Conservation (phyloP, 2,329 filamentous ascomycete genomes). For the Blumeria graminis region DNA sequence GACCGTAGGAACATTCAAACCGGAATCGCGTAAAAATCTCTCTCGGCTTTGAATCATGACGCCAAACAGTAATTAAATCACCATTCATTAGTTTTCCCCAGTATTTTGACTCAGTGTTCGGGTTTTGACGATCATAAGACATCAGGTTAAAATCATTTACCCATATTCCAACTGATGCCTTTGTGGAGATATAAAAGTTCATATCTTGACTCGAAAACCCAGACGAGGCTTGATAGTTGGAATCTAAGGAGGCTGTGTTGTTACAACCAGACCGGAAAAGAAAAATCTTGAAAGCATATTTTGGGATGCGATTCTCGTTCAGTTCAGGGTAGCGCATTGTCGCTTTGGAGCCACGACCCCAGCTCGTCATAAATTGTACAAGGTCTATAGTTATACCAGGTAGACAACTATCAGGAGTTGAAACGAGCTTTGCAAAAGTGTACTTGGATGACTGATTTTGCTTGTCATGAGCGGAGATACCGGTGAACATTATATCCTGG, state of each 20-base stretch:
- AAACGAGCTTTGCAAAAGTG: conserved; percentile 40
- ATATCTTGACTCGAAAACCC: conserved; percentile 15
- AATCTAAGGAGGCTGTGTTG: conserved; percentile 14
- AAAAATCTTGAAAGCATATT: conserved; percentile 55
- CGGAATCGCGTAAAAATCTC: conserved; percentile 7
- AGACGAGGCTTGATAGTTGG: conserved; percentile 19
- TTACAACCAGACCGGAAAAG: conserved; percentile 50
- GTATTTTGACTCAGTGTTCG: conserved; percentile 23
- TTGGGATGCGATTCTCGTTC: conserved; percentile 50
- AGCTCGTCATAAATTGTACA: conserved; percentile 43
- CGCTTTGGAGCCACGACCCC: conserved; percentile 49
- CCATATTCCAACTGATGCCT: conserved; percentile 48
- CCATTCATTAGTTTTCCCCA: conserved; percentile 54
- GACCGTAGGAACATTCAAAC: conserved; percentile 14
- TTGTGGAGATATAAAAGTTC: conserved; percentile 54
- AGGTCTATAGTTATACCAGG: conserved; percentile 38
- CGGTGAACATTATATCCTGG: too few relatives aligned
- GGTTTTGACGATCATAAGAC: conserved; percentile 29
- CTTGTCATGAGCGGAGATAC: conserved; percentile 1
- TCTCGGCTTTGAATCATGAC: conserved; percentile 17
- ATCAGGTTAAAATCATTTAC: conserved; percentile 49
- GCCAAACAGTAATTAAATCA: conserved; percentile 53
- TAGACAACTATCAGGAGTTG: conserved; percentile 39
- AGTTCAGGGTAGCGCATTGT: conserved; percentile 39
- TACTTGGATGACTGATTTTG: conserved; percentile 16